phyloP scores from a whole-genome alignment of 2,329 filamentous ascomycete species.

The Sphaceloma murrayae region DNA sequence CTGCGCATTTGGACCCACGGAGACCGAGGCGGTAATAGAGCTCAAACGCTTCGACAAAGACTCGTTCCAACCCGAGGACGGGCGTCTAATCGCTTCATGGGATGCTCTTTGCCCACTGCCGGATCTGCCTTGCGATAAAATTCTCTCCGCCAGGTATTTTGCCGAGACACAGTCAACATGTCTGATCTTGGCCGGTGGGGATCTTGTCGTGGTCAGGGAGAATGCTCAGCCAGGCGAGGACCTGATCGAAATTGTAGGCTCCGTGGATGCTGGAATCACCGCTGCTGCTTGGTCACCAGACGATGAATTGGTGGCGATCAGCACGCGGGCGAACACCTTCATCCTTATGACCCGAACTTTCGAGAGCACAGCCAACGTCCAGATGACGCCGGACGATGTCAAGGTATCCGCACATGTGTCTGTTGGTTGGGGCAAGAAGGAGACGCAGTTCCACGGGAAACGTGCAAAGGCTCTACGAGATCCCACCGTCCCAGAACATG shows the following conservation, averaged over 20 bases:
- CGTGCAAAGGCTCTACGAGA: slow-evolving; percentile 79
- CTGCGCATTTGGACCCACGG: slow-evolving; percentile 73
- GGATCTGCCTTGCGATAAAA: slow-evolving; percentile 61
- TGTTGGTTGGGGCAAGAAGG: slow-evolving; percentile 82
- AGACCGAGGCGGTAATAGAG: slow-evolving; percentile 61
- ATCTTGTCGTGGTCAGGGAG: slow-evolving; percentile 79
- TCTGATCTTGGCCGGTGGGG: slow-evolving; percentile 77
- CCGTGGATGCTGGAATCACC: slow-evolving; percentile 82
- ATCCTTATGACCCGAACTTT: slow-evolving; percentile 91
- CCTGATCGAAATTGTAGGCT: slow-evolving; percentile 89
- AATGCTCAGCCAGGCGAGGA: slow-evolving; percentile 56
- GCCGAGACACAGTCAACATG: slow-evolving; percentile 68
- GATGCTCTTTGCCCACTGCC: slow-evolving; percentile 74
- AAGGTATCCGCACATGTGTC: slow-evolving; percentile 78
- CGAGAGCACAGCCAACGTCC: slow-evolving; percentile 68
- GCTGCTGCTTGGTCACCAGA: slow-evolving; percentile 92
- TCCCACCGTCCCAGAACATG: slow-evolving; percentile 85
- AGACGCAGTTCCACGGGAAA: slow-evolving; percentile 94
- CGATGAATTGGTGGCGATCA: slow-evolving; percentile 77
- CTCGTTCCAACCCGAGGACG: slow-evolving; percentile 33
- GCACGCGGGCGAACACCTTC: slow-evolving; percentile 67
- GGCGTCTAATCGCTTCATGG: slow-evolving; percentile 65
- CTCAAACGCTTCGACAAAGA: slow-evolving; percentile 48
- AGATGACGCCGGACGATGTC: slow-evolving; percentile 65
- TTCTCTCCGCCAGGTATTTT: slow-evolving; percentile 77